A percentile compares a stretch with the other conserved stretches of the same genome.
phyloP scores from a whole-genome alignment of 345 rosid genomes.

The Laguncularia racemosa region DNA sequence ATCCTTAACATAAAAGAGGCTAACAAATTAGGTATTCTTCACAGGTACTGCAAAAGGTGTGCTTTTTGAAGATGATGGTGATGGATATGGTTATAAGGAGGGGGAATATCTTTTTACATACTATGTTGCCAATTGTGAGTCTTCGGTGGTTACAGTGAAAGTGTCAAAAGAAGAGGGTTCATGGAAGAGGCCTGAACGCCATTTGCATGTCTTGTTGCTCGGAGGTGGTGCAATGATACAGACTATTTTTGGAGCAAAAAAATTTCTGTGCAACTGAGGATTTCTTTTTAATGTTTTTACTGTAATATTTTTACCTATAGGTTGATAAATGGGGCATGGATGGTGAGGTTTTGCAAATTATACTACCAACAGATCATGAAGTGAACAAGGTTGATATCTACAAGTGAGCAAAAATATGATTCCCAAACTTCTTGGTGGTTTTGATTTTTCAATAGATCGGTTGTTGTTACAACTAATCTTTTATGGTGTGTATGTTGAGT shows the following conservation, averaged over 20 bases:
- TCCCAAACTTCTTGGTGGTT: too few relatives aligned
- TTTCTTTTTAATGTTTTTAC: slow-evolving; percentile 3
- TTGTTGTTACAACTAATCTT: too few relatives aligned
- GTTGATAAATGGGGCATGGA: slow-evolving; percentile 79
- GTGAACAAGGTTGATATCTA: slow-evolving; percentile 33
- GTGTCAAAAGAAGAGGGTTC: slow-evolving; percentile 61
- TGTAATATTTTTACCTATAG: slow-evolving; percentile 28
- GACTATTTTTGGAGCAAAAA: slow-evolving; percentile 1
- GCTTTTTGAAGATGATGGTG: slow-evolving; percentile 84
- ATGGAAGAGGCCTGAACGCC: slow-evolving; percentile 80
- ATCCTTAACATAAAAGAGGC: neutral
- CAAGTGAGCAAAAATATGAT: slow-evolving; percentile 42
- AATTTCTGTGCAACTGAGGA: neutral
- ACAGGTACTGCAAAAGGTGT: slow-evolving; percentile 71
- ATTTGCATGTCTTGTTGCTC: slow-evolving; percentile 56
- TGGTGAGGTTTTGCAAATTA: slow-evolving; percentile 61
- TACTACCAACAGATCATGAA: slow-evolving; percentile 47
- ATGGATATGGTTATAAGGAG: slow-evolving; percentile 67
- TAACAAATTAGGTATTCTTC: slow-evolving; percentile 2
- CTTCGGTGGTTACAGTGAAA: slow-evolving; percentile 53
- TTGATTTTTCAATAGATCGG: too few relatives aligned
- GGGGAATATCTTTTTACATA: slow-evolving; percentile 59
- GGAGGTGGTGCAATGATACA: slow-evolving; percentile 78
- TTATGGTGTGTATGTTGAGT: too few relatives aligned
- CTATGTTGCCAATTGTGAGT: slow-evolving; percentile 52